Evolutionary conservation across 2,329 filamentous ascomycete genomes (phyloP).

Genomic region (Chalaropsis ovoidea): DNA sequence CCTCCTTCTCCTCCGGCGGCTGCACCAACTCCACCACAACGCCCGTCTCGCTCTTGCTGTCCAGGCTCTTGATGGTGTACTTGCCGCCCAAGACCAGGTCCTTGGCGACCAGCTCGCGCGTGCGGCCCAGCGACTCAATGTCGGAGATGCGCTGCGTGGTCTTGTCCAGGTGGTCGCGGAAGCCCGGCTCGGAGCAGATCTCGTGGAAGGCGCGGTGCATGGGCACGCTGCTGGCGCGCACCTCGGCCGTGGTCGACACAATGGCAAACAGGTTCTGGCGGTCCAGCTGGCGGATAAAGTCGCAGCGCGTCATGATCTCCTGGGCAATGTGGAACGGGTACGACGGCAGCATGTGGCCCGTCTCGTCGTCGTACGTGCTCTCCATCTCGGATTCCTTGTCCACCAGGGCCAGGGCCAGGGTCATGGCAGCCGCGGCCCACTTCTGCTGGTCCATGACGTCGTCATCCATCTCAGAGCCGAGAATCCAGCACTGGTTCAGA

Average conservation of each 20-base stretch:
- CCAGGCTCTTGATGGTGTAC: slow-evolving; percentile 51
- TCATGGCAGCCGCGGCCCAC: slow-evolving; percentile 88
- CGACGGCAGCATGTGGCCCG: slow-evolving; percentile 67
- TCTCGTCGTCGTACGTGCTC: slow-evolving; percentile 54
- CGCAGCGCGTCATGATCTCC: slow-evolving; percentile 87
- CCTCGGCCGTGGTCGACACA: slow-evolving; percentile 64
- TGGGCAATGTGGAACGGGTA: slow-evolving; percentile 74
- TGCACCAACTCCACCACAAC: slow-evolving; percentile 38
- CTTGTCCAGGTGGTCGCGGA: slow-evolving; percentile 69
- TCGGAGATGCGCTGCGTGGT: slow-evolving; percentile 79
- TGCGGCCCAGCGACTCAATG: slow-evolving; percentile 86
- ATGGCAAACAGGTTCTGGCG: slow-evolving; percentile 94
- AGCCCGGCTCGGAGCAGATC: slow-evolving; percentile 66
- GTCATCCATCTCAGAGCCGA: slow-evolving; percentile 72
- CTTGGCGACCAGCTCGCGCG: slow-evolving; percentile 91
- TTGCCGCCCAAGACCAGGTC: slow-evolving; percentile 78
- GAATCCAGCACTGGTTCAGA: slow-evolving; percentile 64
- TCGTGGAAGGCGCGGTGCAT: slow-evolving; percentile 89
- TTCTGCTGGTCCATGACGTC: slow-evolving; percentile 99
- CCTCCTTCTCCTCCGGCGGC: slow-evolving; percentile 33
- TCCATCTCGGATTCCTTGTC: slow-evolving; percentile 60
- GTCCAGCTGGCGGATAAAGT: slow-evolving; percentile 89
- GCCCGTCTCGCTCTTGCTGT: slow-evolving; percentile 30
- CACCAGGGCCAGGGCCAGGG: slow-evolving; percentile 83
- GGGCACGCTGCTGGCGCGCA: slow-evolving; percentile 85